These are phyloP conservation scores for Pseudogymnoascus sp. DNA, from an alignment of 2,329 filamentous ascomycete species.

Conservation along the genomic window DNA sequence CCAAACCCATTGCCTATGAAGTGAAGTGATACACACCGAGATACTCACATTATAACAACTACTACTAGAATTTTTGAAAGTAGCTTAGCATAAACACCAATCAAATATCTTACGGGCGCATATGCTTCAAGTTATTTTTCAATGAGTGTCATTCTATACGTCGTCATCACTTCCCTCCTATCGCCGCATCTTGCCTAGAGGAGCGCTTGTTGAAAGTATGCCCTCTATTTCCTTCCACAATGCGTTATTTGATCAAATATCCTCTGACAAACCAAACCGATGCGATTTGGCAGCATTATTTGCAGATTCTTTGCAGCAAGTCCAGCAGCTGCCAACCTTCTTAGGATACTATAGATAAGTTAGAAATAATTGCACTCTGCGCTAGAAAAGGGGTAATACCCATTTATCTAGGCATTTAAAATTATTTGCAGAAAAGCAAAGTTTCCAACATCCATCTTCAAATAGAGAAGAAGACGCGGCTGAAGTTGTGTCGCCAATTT, in stretches of 20 bases:
- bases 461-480: neutral
- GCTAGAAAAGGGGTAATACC: neutral
- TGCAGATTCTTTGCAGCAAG: neutral
- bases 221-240: neutral
- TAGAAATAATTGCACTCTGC: neutral
- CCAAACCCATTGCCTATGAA: too few species aligned
- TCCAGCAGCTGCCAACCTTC: neutral
- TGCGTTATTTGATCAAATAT: neutral
- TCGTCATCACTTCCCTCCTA: too few species aligned
- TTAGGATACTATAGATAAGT: neutral
- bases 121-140: neutral
- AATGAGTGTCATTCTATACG: neutral
- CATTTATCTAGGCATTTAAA: neutral
- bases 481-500: neutral
- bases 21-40: too few species aligned
- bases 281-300: neutral
- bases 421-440: neutral
- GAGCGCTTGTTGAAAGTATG: neutral
- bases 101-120: neutral
- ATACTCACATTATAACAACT: too few species aligned
- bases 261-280: neutral
- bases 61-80: neutral
- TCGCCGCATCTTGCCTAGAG: neutral
- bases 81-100: neutral
- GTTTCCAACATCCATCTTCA: neutral